Conservation (phyloP, 1,284 basidiomycete species). For the Moesziomyces sp. region DNA sequence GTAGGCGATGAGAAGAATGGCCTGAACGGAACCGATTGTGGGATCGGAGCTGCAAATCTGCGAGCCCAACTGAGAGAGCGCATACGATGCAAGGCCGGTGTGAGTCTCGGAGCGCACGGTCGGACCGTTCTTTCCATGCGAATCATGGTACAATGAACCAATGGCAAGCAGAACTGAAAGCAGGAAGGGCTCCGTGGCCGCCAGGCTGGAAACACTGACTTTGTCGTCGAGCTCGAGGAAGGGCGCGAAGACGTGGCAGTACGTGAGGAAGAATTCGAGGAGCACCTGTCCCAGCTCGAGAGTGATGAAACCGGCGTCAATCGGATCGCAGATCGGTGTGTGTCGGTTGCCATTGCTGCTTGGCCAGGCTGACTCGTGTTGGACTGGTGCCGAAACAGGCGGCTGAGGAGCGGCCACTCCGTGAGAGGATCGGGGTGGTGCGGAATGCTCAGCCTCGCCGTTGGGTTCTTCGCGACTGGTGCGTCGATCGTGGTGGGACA, state of each 20-base stretch:
- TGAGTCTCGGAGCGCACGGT: slow-evolving; percentile 25
- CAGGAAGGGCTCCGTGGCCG: slow-evolving; percentile 32
- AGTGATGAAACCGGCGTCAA: slow-evolving; percentile 36
- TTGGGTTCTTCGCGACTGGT: slow-evolving; percentile 8
- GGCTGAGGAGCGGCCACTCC: background rate
- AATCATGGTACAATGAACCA: slow-evolving; percentile 31
- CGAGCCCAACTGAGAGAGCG: slow-evolving; percentile 17
- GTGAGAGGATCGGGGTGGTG: background rate
- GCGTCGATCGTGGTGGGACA: slow-evolving; percentile 15
- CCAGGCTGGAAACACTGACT: slow-evolving; percentile 6
- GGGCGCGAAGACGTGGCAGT: slow-evolving; percentile 44
- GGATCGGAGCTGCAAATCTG: slow-evolving; percentile 23
- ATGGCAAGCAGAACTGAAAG: slow-evolving; percentile 32
- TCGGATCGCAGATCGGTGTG: slow-evolving; percentile 4
- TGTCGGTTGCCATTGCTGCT: slow-evolving; percentile 8
- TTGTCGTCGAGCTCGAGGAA: slow-evolving; percentile 34
- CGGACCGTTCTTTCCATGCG: slow-evolving; percentile 13
- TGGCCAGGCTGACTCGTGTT: background rate
- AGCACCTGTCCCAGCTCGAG: slow-evolving; percentile 35
- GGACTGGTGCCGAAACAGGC: background rate
- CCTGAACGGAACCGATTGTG: slow-evolving; percentile 31
- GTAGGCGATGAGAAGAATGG: slow-evolving; percentile 38
- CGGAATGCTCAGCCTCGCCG: slow-evolving; percentile 9
- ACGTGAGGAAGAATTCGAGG: slow-evolving; percentile 33
- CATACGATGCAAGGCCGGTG: slow-evolving; percentile 16